A percentile compares a stretch with the other conserved stretches of the same genome.
Evolutionary conservation across 2,329 filamentous ascomycete species (phyloP).

Genomic region (Fusarium dlaminii): DNA sequence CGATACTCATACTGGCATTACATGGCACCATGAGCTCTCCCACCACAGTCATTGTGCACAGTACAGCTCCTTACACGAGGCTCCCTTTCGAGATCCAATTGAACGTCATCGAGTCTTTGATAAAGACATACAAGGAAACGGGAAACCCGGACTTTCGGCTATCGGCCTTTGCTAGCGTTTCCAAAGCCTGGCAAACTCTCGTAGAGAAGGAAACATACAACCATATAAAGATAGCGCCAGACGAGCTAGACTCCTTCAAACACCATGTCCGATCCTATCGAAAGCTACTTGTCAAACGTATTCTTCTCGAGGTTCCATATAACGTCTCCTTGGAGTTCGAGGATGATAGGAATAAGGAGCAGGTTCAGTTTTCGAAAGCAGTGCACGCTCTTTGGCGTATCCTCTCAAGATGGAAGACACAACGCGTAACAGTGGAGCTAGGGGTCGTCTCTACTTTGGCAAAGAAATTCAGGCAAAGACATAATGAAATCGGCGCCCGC

Average conservation of each 20-base stretch:
- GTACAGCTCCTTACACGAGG: no score
- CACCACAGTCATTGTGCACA: not conserved
- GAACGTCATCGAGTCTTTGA: not conserved
- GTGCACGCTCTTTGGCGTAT: conserved; percentile 5
- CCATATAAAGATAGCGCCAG: not conserved
- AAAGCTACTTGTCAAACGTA: not conserved
- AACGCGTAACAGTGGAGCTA: conserved; percentile 16
- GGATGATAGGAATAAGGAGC: no score
- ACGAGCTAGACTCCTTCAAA: not conserved
- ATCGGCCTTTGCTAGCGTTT: conserved; percentile 5
- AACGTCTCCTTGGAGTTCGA: fast-evolving
- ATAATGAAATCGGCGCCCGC: no score
- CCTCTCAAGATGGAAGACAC: conserved; percentile 8
- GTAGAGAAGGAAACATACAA: conserved; percentile 8
- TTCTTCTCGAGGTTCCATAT: conserved; percentile 10
- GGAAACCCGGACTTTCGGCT: fast-evolving
- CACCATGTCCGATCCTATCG: not conserved
- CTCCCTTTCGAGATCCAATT: not conserved
- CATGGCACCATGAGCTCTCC: not conserved
- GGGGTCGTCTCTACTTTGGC: not conserved
- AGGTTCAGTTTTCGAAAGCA: not conserved
- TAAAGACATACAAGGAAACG: not conserved
- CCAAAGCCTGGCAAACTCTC: conserved; percentile 2
- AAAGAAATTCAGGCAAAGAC: fast-evolving
- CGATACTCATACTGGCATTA: not conserved